Evolutionary conservation across 352 stramenopile species (phyloP).

Genomic region (Globisporangium lucens): DNA sequence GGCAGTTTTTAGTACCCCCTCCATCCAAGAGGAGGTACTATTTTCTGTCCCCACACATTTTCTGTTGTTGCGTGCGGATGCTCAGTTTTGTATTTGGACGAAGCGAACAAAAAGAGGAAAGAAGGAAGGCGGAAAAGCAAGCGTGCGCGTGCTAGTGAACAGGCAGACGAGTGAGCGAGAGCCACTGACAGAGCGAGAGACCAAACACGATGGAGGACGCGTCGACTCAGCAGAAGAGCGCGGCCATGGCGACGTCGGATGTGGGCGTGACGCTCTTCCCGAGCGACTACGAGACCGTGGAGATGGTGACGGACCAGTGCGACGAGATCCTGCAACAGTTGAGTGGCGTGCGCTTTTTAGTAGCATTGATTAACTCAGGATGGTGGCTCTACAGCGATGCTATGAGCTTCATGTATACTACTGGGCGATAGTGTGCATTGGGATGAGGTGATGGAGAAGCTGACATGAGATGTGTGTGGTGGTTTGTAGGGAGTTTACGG

Average conservation of each 20-base stretch:
- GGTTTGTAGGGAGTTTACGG: slow-evolving; percentile 66
- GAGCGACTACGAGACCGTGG: slow-evolving; percentile 71
- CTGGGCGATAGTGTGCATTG: background rate
- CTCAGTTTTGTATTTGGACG: slow-evolving; percentile 4
- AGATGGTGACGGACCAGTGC: slow-evolving; percentile 77
- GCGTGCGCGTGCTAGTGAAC: background rate
- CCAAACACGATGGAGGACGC: slow-evolving; percentile 13
- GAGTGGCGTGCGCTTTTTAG: slow-evolving; percentile 7
- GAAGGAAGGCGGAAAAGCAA: slow-evolving; percentile 1
- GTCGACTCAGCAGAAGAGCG: slow-evolving; percentile 46
- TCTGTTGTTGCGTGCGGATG: background rate
- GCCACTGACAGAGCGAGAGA: background rate
- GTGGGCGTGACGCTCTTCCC: slow-evolving; percentile 81
- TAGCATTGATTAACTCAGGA: background rate
- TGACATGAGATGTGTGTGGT: slow-evolving; percentile 5
- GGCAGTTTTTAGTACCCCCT: background rate
- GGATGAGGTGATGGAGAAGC: background rate
- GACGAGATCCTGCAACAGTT: slow-evolving; percentile 81
- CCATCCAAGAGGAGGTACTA: background rate
- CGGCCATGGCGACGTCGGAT: slow-evolving; percentile 37
- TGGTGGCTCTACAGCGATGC: background rate
- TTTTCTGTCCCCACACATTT: background rate
- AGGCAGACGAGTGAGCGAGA: background rate
- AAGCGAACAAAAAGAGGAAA: background rate
- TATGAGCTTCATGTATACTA: background rate